phyloP scores from a whole-genome alignment of 2,329 filamentous ascomycete genomes.

The Hypoxylon sp. region DNA sequence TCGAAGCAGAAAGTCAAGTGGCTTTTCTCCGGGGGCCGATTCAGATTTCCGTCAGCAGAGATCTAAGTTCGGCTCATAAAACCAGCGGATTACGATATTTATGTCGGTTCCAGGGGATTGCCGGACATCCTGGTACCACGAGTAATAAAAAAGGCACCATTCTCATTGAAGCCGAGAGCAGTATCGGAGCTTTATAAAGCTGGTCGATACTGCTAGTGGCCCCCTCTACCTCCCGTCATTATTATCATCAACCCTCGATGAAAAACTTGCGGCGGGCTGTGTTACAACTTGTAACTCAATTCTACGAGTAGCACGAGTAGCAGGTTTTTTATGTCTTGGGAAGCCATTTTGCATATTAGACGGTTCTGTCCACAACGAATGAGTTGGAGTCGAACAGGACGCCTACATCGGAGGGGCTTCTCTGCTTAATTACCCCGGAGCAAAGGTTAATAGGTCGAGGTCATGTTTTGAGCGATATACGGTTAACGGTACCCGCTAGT shows the following conservation, averaged over 20 bases:
- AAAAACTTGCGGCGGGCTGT: constrained; percentile 2
- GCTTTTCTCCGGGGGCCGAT: not conserved
- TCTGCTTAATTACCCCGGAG: constrained; percentile 8
- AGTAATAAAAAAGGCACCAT: constrained; percentile 4
- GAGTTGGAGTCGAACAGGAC: constrained; percentile 4
- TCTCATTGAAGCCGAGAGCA: constrained; percentile 1
- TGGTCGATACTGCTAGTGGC: constrained; percentile 4
- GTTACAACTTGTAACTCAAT: constrained; percentile 14
- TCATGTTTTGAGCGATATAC: constrained; percentile 6
- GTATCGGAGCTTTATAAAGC: constrained; percentile 6
- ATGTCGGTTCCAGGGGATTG: constrained; percentile 12
- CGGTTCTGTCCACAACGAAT: constrained; percentile 12
- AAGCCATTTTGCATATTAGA: constrained; percentile 14
- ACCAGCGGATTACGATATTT: constrained; percentile 22
- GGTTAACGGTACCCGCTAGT: constrained; percentile 17
- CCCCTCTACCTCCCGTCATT: constrained; percentile 1
- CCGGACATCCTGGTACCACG: constrained; percentile 4
- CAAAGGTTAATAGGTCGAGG: not conserved
- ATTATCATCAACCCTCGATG: not conserved
- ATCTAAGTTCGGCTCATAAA: constrained; percentile 13
- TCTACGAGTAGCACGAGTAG: constrained; percentile 11
- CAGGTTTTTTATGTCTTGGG: constrained; percentile 24
- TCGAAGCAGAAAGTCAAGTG: not conserved
- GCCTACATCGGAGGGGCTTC: constrained; percentile 2
- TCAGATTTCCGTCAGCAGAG: constrained; percentile 8